A percentile compares a stretch with the other conserved stretches of the same genome.
Evolutionary conservation across 208 protist species (phyloP).

Genomic region (Trypanosoma caninum): DNA sequence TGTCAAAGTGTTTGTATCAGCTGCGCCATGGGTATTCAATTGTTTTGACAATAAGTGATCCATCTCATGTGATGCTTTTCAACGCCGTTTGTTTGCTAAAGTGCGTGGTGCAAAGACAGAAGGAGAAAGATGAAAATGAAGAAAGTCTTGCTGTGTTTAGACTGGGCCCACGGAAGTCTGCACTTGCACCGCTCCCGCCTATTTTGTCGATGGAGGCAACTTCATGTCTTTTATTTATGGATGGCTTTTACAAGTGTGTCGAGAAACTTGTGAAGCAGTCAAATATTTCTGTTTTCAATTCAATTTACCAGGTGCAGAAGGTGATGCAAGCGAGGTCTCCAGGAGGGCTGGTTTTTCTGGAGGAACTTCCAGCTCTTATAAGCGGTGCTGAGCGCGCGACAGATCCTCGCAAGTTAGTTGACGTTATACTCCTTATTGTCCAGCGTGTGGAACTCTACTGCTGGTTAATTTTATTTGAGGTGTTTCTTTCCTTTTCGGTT

Average conservation of each 20-base stretch:
- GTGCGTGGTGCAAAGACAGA: not conserved
- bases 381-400: conserved; percentile 11
- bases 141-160: not conserved
- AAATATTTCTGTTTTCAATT: conserved; percentile 13
- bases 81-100: conserved; percentile 21
- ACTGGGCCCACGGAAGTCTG: not conserved
- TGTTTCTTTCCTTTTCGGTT: conserved; percentile 41
- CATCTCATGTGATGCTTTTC: conserved; percentile 19
- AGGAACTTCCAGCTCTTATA: conserved; percentile 22
- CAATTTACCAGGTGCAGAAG: conserved; percentile 5
- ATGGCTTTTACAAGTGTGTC: conserved; percentile 19
- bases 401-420: conserved; percentile 18
- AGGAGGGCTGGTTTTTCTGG: conserved; percentile 28
- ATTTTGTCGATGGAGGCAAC: conserved; percentile 12
- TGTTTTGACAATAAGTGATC: conserved; percentile 10
- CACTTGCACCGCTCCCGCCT: not conserved
- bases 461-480: conserved; percentile 57
- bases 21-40: conserved; percentile 11
- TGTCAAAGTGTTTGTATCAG: conserved; percentile 5
- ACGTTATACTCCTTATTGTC: conserved; percentile 20
- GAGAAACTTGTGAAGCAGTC: conserved; percentile 5
- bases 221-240: conserved; percentile 14
- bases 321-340: conserved; percentile 20
- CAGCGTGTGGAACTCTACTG: conserved; percentile 53
- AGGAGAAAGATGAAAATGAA: not conserved